Evolutionary conservation across 495 filamentous ascomycete species (phyloP), one percentile per base, ranked within the genome.

Genomic region (Penicillium fimorum): DNA sequence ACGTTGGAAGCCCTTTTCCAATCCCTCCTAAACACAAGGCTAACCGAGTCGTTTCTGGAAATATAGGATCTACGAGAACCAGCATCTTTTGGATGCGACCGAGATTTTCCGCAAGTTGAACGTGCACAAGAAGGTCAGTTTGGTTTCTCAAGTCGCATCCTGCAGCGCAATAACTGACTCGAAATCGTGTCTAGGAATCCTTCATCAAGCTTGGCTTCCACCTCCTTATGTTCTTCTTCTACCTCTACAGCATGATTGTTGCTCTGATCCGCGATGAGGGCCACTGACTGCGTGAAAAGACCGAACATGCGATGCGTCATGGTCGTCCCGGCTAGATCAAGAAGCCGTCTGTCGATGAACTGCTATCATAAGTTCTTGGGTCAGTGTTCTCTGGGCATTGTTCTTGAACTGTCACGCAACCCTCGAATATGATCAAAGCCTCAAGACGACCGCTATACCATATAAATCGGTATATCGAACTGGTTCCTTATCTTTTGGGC

Each of bases 221-320:
- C 73, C 85, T 99, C 38, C 71, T 97, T 77, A 95, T 99, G 89
- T 99, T 99, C 84, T 99, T 99, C 83, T 99, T 97, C 85, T 99
- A 99, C 78, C 86, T 99, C 25, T 99, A 97, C 85, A 93, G 76
- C 73, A 99, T 99, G 95, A 99, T 99, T 56, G 94, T 97, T 50
- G 93, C 93, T 56, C 79, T 97, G 51, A 99, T 99, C 81, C 86
- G 87, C 64, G 95, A 99, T 71, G 94, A 98, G 76, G 84, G 90
- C 44, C 80, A 92, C 75, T 96, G 75, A 85, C 63, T 80, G 61
- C 68, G 70, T 54, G 61, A 59, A 44, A 68, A 74, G 61, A 71
- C 72, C 53, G 66, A 77, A 56, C 55, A 76, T 68, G 74, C 67
- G 55, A 74, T 74, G 71, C 74, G 67, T 63, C 56, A 73, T 60